Percentiles rank a stretch among this genome's conserved stretches.
Evolutionary conservation across 768 basidiomycete species (phyloP).

Genomic region (Suillus bovinus): DNA sequence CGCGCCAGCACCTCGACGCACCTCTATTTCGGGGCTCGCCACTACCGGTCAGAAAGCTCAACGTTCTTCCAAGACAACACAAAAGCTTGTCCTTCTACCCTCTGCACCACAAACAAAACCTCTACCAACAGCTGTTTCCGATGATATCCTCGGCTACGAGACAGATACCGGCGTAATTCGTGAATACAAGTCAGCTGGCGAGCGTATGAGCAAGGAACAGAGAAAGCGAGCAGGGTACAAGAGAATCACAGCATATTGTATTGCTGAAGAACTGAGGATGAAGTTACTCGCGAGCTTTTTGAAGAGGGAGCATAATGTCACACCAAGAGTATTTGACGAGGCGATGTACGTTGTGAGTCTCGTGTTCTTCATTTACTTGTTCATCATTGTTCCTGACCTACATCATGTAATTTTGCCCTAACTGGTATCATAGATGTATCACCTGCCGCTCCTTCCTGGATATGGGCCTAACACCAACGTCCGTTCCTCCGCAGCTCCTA

Average conservation of each 20-base stretch:
- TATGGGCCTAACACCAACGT: constrained; percentile 84
- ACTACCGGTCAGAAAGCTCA: constrained; percentile 49
- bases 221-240: constrained; percentile 78
- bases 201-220: constrained; percentile 87
- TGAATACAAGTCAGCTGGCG: constrained; percentile 83
- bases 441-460: constrained; percentile 87
- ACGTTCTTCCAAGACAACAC: constrained; percentile 87
- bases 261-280: constrained; percentile 84
- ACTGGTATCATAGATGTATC: constrained; percentile 67
- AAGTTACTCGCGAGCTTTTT: constrained; percentile 82
- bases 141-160: constrained; percentile 57
- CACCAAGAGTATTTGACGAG: constrained; percentile 86
- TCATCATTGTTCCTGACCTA: background rate
- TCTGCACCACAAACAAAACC: constrained; percentile 88
- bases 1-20: constrained; percentile 22
- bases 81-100: constrained; percentile 88
- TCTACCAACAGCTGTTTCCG: constrained; percentile 36
- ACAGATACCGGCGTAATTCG: constrained; percentile 60
- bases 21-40: constrained; percentile 35
- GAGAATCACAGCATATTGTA: constrained; percentile 86
- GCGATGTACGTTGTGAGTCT: constrained; percentile 84
- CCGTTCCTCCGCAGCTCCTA: constrained; percentile 73
- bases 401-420: constrained; percentile 5
- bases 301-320: constrained; percentile 92
- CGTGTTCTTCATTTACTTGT: background rate